Percentiles rank a stretch among this genome's conserved stretches.
These are phyloP conservation scores for Hymenoscyphus infarciens DNA, from an alignment of 2,329 filamentous ascomycete genomes.

Conservation along the genomic window DNA sequence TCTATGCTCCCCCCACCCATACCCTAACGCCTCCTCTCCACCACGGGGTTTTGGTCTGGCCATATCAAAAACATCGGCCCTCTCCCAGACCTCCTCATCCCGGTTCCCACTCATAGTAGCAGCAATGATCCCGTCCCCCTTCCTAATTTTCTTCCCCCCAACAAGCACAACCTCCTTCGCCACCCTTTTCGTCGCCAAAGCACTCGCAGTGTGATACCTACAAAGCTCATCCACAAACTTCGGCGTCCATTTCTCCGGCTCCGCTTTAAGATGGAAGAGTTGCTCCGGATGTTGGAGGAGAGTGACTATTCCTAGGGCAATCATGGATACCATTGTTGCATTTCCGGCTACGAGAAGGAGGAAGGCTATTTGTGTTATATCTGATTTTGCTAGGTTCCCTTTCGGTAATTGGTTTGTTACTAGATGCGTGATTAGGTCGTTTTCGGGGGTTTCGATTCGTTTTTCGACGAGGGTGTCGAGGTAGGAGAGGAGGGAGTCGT, in stretches of 20 bases:
- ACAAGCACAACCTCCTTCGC: constrained; percentile 46
- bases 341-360: constrained; percentile 49
- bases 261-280: constrained; percentile 39
- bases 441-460: constrained; percentile 38
- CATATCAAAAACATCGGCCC: constrained; percentile 44
- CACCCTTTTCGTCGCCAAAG: constrained; percentile 45
- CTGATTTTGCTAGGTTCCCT: constrained; percentile 33
- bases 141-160: constrained; percentile 39
- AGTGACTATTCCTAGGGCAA: constrained; percentile 44
- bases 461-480: constrained; percentile 43
- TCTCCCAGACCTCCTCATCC: constrained; percentile 42
- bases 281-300: constrained; percentile 44
- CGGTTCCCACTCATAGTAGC: constrained; percentile 47
- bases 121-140: constrained; percentile 45
- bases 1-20: constrained; percentile 45
- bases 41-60: constrained; percentile 37
- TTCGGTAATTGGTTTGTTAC: constrained; percentile 28
- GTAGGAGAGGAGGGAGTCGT: constrained; percentile 45
- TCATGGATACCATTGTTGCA: constrained; percentile 51
- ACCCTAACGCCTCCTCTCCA: constrained; percentile 41
- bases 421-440: constrained; percentile 45
- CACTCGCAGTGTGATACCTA: constrained; percentile 46
- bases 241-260: constrained; percentile 30
- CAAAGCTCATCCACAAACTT: constrained; percentile 48
- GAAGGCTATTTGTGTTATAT: constrained; percentile 45